These are phyloP conservation scores for Coemansia sp. DNA, from an alignment of 371 early-diverging fungal genomes.

Conservation along the genomic window DNA sequence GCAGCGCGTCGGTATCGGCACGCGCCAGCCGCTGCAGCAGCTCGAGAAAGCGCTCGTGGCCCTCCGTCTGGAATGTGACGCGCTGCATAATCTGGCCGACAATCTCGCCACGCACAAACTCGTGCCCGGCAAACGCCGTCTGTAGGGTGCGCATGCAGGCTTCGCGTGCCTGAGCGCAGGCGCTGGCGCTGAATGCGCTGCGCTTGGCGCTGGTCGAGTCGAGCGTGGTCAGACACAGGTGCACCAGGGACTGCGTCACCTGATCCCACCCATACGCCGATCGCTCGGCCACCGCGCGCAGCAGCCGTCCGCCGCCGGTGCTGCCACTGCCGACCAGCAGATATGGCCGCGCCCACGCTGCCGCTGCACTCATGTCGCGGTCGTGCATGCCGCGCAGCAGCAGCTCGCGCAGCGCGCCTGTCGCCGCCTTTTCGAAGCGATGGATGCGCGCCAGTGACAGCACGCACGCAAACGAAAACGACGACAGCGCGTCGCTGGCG, in stretches of 20 bases:
- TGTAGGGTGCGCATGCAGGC: conserved; percentile 12
- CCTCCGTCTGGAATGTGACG: conserved; percentile 24
- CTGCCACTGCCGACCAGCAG: conserved; percentile 2
- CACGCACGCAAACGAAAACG: conserved; percentile 45
- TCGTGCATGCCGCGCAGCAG: conserved; percentile 25
- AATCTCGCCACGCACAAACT: conserved; percentile 50
- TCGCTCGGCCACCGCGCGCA: conserved; percentile 24
- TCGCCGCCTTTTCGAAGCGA: conserved; percentile 34
- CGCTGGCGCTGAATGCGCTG: conserved; percentile 4
- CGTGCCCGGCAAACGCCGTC: conserved; percentile 30
- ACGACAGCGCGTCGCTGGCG: conserved; percentile 2
- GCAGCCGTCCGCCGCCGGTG: conserved; percentile 10
- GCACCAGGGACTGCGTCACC: conserved; percentile 42
- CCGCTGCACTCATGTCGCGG: conserved; percentile 2
- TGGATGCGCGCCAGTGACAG: conserved; percentile 47
- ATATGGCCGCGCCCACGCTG: conserved; percentile 17
- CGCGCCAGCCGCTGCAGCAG: conserved; percentile 26
- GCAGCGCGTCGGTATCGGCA: conserved; percentile 30
- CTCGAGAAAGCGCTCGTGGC: conserved; percentile 14
- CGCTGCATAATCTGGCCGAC: conserved; percentile 43
- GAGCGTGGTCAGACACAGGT: conserved; percentile 26
- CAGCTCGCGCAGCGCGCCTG: conserved; percentile 14
- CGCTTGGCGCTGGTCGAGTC: conserved; percentile 14
- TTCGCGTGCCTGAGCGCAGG: not conserved
- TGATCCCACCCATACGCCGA: conserved; percentile 49